phyloP scores from a whole-genome alignment of 768 basidiomycete species.

The Lentinula detonsa region DNA sequence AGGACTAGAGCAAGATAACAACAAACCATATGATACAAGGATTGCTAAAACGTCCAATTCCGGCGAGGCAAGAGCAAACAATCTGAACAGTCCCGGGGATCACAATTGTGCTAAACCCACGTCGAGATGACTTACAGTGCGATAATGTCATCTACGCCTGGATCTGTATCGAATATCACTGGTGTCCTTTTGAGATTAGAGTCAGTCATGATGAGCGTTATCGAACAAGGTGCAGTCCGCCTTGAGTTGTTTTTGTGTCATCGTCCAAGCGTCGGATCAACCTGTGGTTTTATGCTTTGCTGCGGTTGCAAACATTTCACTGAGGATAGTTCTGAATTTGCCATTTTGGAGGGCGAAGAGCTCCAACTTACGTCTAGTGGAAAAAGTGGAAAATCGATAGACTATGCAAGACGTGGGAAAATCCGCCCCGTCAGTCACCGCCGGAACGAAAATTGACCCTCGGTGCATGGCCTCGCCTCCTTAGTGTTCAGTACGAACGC shows the following conservation, averaged over 20 bases:
- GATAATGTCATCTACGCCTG: constrained; percentile 77
- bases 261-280: neutral
- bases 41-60: constrained; percentile 78
- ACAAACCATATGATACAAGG: constrained; percentile 69
- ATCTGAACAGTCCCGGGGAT: constrained; percentile 27
- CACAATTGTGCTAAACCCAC: neutral
- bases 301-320: neutral
- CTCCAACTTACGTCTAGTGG: too few relatives aligned
- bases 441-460: too few relatives aligned
- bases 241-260: neutral
- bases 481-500: too few relatives aligned
- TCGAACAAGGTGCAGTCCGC: neutral
- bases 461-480: too few relatives aligned
- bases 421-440: too few relatives aligned
- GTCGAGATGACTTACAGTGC: constrained; percentile 54
- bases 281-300: neutral
- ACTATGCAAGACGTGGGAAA: too few relatives aligned
- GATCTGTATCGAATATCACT: constrained; percentile 82
- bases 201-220: neutral
- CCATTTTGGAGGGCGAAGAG: neutral
- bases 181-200: constrained; percentile 29
- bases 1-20: neutral
- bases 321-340: too few relatives aligned
- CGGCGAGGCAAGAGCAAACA: constrained; percentile 77
- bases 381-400: too few relatives aligned